Evolutionary conservation across 1,284 basidiomycete genomes (phyloP), one percentile per base, ranked within the genome.

Genomic region (Malassezia dermatis): DNA sequence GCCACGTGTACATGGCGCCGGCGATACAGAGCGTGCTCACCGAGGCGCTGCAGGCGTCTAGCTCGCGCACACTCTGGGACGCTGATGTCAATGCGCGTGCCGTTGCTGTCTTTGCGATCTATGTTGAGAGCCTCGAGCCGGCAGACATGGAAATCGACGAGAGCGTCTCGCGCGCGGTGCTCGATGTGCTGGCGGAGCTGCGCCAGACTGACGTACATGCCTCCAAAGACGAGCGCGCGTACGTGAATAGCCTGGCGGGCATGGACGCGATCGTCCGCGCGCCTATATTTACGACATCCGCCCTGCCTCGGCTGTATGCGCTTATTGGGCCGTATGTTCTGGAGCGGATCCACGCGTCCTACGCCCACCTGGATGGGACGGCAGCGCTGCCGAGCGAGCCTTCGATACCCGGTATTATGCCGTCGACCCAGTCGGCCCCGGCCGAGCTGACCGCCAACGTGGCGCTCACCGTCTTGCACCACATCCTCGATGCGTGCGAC

Each of bases 61-160:
- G 48, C 34, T 31, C 19, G 12, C 19, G 6, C 12, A 13, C 23
- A 12, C 15, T 27, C 4, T 59, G 72, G 60, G 91, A 98, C 74
- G 77, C 91, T 27, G 93, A 95, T 73, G 82, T 95, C 24, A 80
- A 82, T 48, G 86, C 86, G 2, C 82, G 88, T 64, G 83, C 86
- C 7, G 88, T 89, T 8, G 85, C 81, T 67, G 81, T 89, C 58
- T 91, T 96, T 48, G 49, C 50, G 2, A 21, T 32, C 28, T 57
- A 48, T 30, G 50, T 41, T 5, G 35, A 35, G 13, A 39, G 27
- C 13, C 21, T 52, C 10, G 44, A 34, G n/a, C 13, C 40, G 8
- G 45, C 44, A 8, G 44, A n/a, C 6, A n/a, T 57, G n/a, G 55
- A 57, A 3, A 34, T 49, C 13, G 55, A 57, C 31, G 50, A 44